Base-by-base conservation (phyloP, 306 rosid species). In the Fagus sylvatica region DNA sequence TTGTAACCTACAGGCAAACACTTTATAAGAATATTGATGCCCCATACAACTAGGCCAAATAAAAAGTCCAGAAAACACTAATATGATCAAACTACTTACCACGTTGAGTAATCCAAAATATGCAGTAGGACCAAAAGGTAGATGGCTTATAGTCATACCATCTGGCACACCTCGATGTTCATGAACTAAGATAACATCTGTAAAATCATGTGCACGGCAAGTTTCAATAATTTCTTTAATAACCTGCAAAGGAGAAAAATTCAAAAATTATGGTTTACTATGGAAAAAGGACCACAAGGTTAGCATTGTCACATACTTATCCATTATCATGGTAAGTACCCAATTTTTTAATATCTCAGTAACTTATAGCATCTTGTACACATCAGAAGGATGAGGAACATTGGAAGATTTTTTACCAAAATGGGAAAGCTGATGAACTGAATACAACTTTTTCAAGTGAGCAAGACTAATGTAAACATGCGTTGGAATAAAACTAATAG, bases 141-240 rank as follows among this genome's bases (percentile, higher is more conserved):
- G 84, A 83, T 95, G 97, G 84, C 90, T 85, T 77, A 92, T 87
- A 72, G 88, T 89, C 79, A 95, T 82, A 69, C 96, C 98, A 89
- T 89, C 98, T 17, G 98, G 98, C 59, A 88, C 91, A 76, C 97
- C 98, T 46, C 98, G 97, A 84, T 95, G 98, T 79, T 95, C 98
- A 84, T 95, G 98, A 73, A 93, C 97, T 78, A 92, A 82, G 70
- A 93, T 53, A 78, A 95, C 93, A 88, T 92, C 98, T 2, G 98
- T 91, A 81, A 83, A 92, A 69, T 91, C 98, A 7, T 92, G 92
- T 74, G 97, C 78, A 4, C 98, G 96, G 64, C 98, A 91, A 78
- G 96, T 84, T 75, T 92, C 97, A 80, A 92, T 89, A 76, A 92
- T 89, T 79, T 94, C 98, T 62, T 94, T 86, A 80, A 92, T 86